Conservation (phyloP, 2,329 filamentous ascomycete species). For the Boeremia exigua region DNA sequence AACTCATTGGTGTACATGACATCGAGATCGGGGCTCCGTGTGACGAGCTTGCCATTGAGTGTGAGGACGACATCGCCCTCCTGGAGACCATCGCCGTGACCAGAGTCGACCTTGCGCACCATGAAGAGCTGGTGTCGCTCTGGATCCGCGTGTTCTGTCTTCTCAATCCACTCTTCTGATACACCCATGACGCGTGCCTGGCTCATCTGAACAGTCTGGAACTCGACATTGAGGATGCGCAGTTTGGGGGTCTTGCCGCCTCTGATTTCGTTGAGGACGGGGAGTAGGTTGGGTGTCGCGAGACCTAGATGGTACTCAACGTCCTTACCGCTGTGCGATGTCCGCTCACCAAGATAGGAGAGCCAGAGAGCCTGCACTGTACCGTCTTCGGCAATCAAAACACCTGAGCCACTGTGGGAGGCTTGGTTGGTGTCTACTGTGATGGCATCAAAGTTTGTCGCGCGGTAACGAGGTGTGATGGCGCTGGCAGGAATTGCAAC, state of each 20-base stretch:
- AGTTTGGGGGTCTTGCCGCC: constrained; percentile 78
- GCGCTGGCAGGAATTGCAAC: constrained; percentile 95
- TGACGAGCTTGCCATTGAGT: constrained; percentile 90
- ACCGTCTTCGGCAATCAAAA: constrained; percentile 86
- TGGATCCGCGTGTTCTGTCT: constrained; percentile 86
- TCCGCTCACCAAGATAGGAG: constrained; percentile 92
- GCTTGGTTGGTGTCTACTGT: constrained; percentile 94
- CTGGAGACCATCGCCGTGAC: constrained; percentile 68
- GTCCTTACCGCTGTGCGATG: constrained; percentile 78
- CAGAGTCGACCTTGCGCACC: constrained; percentile 85
- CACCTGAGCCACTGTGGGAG: constrained; percentile 90
- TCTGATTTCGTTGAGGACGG: constrained; percentile 87
- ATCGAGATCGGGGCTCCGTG: constrained; percentile 89
- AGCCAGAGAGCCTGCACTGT: constrained; percentile 96
- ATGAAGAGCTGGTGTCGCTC: constrained; percentile 97
- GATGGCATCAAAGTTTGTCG: constrained; percentile 95
- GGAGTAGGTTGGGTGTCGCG: constrained; percentile 84
- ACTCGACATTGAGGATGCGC: constrained; percentile 91
- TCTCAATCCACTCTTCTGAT: constrained; percentile 91
- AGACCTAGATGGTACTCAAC: constrained; percentile 96
- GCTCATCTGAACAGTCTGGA: constrained; percentile 93
- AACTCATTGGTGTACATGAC: constrained; percentile 91
- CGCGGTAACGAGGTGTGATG: constrained; percentile 88
- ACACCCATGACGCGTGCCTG: constrained; percentile 98
- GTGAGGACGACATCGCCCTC: constrained; percentile 94